A percentile compares a stretch with the other conserved stretches of the same genome.
phyloP scores from a whole-genome alignment of 2,329 filamentous ascomycete species.

The Didymella arachidicola region DNA sequence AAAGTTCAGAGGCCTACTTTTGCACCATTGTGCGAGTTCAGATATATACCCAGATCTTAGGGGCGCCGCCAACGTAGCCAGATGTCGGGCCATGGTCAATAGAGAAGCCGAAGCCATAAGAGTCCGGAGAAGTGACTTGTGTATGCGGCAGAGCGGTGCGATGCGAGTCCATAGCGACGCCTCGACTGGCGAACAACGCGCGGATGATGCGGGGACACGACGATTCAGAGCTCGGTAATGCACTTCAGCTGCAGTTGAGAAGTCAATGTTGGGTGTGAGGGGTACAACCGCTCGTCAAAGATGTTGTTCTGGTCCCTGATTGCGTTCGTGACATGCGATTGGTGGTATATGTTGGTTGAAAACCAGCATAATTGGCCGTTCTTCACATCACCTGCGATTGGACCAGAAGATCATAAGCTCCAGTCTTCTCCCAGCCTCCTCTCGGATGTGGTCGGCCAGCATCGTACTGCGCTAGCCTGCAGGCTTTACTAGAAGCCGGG shows the following conservation, averaged over 20 bases:
- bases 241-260: not conserved
- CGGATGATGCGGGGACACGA: not conserved
- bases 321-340: slow-evolving; percentile 1
- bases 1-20: not conserved
- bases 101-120: slow-evolving; percentile 1
- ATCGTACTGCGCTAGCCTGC: not conserved
- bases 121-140: not conserved
- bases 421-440: not conserved
- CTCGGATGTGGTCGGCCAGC: not conserved
- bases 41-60: slow-evolving; percentile 4
- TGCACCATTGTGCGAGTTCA: slow-evolving; percentile 1
- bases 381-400: not conserved
- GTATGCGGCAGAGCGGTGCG: not conserved
- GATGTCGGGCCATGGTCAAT: not conserved
- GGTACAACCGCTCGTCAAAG: not conserved
- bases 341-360: slow-evolving; percentile 10
- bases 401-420: not conserved
- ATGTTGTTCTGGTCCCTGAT: not conserved
- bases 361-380: not conserved
- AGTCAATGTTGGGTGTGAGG: not conserved
- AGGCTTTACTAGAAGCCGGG: not conserved
- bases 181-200: not conserved
- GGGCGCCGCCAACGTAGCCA: not conserved
- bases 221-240: not conserved
- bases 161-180: not conserved